These are phyloP conservation scores for Lonicera japonica DNA, from an alignment of 129 eudicot species.

Conservation along the genomic window DNA sequence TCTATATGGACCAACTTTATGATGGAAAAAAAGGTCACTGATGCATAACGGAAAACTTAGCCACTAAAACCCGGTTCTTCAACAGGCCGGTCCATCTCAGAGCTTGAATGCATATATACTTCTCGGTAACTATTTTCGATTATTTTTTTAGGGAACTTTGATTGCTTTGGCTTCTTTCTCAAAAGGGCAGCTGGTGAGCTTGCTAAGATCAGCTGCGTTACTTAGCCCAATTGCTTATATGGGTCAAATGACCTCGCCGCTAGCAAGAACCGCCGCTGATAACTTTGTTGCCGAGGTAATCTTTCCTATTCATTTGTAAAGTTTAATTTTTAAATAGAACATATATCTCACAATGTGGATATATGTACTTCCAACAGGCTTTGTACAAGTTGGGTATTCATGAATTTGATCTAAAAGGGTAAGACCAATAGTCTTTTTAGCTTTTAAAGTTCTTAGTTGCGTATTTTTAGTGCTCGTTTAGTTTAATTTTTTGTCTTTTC, in stretches of 20 bases:
- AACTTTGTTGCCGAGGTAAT: constrained; percentile 45
- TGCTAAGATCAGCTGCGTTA: constrained; percentile 56
- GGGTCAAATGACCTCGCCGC: constrained; percentile 56
- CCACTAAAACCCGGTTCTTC: no score
- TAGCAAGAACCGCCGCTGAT: constrained; percentile 51
- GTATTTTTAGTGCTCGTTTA: no score
- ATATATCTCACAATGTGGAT: constrained; percentile 6
- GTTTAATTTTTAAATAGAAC: not conserved
- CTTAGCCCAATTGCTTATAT: constrained; percentile 62
- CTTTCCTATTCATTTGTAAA: not conserved
- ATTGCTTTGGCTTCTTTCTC: constrained; percentile 60
- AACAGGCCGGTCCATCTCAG: no score
- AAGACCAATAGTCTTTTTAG: constrained; percentile 5
- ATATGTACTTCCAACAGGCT: constrained; percentile 21
- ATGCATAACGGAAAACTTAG: no score
- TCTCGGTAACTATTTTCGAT: no score
- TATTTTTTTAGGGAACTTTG: constrained; percentile 53
- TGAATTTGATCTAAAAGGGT: constrained; percentile 67
- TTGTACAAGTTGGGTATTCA: constrained; percentile 54
- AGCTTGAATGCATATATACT: not conserved
- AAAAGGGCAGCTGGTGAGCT: constrained; percentile 45
- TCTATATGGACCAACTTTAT: no score
- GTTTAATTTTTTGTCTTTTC: no score
- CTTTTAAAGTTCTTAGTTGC: not conserved
- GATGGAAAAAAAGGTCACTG: no score